Conservation (phyloP, 2,329 filamentous ascomycete genomes). For the Monilinia vaccinii-corymbosi region DNA sequence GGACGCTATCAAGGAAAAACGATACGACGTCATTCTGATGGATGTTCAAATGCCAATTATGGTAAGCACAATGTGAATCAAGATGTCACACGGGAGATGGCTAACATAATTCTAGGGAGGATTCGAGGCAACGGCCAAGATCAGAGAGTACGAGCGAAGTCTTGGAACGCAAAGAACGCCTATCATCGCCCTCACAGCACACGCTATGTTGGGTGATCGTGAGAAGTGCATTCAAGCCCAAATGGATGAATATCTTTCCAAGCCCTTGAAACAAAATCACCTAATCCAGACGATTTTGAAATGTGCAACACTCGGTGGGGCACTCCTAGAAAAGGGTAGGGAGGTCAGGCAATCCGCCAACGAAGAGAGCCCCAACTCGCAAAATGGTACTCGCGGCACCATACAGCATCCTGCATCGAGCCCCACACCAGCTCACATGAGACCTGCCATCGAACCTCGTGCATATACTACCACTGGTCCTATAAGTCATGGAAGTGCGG, state of each 20-base stretch:
- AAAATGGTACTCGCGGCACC: slow-evolving; percentile 14
- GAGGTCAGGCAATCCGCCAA: slow-evolving; percentile 38
- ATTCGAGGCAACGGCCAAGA: slow-evolving; percentile 94
- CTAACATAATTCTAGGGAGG: slow-evolving; percentile 58
- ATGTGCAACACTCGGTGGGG: slow-evolving; percentile 83
- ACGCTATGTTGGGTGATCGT: slow-evolving; percentile 96
- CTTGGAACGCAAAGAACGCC: slow-evolving; percentile 75
- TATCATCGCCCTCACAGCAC: slow-evolving; percentile 92
- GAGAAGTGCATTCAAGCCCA: slow-evolving; percentile 98
- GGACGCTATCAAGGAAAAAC: slow-evolving; percentile 81
- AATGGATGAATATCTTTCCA: slow-evolving; percentile 98
- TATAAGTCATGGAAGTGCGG: slow-evolving; percentile 43
- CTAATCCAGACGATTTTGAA: slow-evolving; percentile 97
- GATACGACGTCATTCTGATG: slow-evolving; percentile 97
- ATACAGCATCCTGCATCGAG: slow-evolving; percentile 11
- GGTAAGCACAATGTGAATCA: slow-evolving; percentile 42
- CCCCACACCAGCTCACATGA: slow-evolving; percentile 19
- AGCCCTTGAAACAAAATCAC: slow-evolving; percentile 92
- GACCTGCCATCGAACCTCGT: slow-evolving; percentile 51
- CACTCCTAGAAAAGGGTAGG: slow-evolving; percentile 67
- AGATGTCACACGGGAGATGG: neutral
- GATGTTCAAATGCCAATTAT: slow-evolving; percentile 99
- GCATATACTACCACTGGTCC: slow-evolving; percentile 62
- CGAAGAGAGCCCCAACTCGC: slow-evolving; percentile 21
- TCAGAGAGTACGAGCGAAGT: slow-evolving; percentile 85